phyloP scores from a whole-genome alignment of 805 yeast genomes.

The Blastobotrys parvus region DNA sequence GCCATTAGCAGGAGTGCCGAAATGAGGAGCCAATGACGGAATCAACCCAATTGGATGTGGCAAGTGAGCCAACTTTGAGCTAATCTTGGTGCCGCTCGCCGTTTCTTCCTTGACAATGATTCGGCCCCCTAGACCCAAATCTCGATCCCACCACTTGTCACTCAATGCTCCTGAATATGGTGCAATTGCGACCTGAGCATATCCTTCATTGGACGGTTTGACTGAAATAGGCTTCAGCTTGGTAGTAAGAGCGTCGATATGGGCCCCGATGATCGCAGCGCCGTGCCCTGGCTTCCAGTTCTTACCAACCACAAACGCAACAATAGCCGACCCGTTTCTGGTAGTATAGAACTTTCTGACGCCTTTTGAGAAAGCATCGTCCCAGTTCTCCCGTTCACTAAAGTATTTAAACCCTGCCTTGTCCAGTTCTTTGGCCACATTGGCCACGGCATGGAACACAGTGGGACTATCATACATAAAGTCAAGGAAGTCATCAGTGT shows the following conservation, averaged over 20 bases:
- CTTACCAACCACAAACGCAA: constrained; percentile 62
- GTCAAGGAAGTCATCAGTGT: constrained; percentile 46
- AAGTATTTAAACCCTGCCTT: constrained; percentile 56
- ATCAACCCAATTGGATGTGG: constrained; percentile 52
- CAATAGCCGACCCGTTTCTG: constrained; percentile 59
- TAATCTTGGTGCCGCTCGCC: constrained; percentile 7
- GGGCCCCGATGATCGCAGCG: constrained; percentile 59
- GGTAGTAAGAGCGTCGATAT: constrained; percentile 60
- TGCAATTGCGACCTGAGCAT: constrained; percentile 66
- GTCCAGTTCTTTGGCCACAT: constrained; percentile 41
- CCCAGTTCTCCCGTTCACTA: constrained; percentile 56
- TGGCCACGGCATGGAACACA: constrained; percentile 58
- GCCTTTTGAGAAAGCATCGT: constrained; percentile 28
- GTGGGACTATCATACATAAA: constrained; percentile 72
- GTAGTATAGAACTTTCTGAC: constrained; percentile 55
- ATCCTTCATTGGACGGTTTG: constrained; percentile 57
- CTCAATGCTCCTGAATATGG: constrained; percentile 68
- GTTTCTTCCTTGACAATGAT: constrained; percentile 39
- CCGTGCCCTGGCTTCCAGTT: constrained; percentile 51
- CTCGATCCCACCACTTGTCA: constrained; percentile 72
- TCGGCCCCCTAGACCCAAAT: constrained; percentile 72
- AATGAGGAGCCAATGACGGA: constrained; percentile 77
- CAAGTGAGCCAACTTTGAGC: constrained; percentile 23
- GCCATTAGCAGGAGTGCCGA: constrained; percentile 55
- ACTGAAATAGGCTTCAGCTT: constrained; percentile 62